Base-by-base conservation (phyloP, 495 filamentous ascomycete genomes). In the Margaritispora aquatica region DNA sequence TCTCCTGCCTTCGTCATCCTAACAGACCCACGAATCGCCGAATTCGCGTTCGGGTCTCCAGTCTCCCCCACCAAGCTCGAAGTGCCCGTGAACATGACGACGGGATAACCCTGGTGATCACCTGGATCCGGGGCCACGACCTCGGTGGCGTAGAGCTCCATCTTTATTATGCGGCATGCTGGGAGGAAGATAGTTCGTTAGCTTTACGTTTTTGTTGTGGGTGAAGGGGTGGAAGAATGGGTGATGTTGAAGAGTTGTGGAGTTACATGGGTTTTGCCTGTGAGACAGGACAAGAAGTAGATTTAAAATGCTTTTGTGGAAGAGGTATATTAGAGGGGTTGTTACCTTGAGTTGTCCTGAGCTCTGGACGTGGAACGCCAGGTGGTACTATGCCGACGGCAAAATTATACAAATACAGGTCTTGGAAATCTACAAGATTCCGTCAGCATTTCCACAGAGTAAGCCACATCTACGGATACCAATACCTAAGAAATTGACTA, bases 321-420 rank as follows among this genome's bases (percentile, higher is more conserved):
- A n/a, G n/a, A n/a, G n/a, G 5, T 5, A 34, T 13, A 34, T 5
- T 5, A 34, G 29, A 44, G 38, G 17, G 19, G 19, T 15, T 17
- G 7, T n/a, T n/a, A 44, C 38, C 38, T 71, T 85, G 79, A 58
- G 79, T 79, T 7, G 69, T 75, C 50, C 79, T 66, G 27, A 87
- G 70, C 0, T 81, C 70, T 2, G 66, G 68, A 1, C 81, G 74
- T 22, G 80, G 80, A 1, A 75, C 61, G 57, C 75, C 58, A 10
- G 72, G 65, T 2, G 66, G 52, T 4, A 62, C 61, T 1, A 67
- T 55, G 2, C 66, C 66, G 22, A 63, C 27, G 54, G 68, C 65
- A 66, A 83, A 87, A 68, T 88, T 87, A 71, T 80, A 86, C 23
- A 65, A 65, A 62, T 80, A 85, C 48, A 87, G 79, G 64, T 86